phyloP scores from a whole-genome alignment of 192 early-diverging fungal species.

The Dissophora globulifera region DNA sequence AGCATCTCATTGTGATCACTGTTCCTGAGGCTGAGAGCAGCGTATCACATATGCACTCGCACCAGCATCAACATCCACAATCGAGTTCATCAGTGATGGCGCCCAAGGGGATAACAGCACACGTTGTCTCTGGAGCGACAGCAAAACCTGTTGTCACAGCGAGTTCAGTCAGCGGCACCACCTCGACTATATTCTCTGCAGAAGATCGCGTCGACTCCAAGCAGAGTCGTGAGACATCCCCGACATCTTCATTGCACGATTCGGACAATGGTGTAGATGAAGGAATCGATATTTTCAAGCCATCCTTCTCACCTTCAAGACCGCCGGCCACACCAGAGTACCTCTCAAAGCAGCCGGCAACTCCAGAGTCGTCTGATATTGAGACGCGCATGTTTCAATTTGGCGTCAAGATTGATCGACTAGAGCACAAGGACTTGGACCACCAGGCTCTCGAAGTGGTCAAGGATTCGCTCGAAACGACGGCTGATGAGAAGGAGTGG shows the following conservation, averaged over 20 bases:
- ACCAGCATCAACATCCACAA: background rate
- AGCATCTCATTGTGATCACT: slow-evolving; percentile 41
- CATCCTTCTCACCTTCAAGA: slow-evolving; percentile 1
- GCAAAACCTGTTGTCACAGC: slow-evolving; percentile 42
- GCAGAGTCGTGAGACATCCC: background rate
- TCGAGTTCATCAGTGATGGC: no score
- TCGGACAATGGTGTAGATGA: background rate
- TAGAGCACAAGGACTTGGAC: slow-evolving; percentile 40
- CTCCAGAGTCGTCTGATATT: background rate
- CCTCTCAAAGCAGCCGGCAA: background rate
- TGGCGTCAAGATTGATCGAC: slow-evolving; percentile 41
- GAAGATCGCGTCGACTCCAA: slow-evolving; percentile 5
- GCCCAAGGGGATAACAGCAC: slow-evolving; percentile 5
- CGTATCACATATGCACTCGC: slow-evolving; percentile 13
- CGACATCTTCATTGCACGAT: slow-evolving; percentile 5
- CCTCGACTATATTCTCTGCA: slow-evolving; percentile 19
- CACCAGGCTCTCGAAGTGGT: slow-evolving; percentile 5
- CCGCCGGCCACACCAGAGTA: background rate
- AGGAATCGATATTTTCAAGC: background rate
- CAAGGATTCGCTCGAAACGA: background rate
- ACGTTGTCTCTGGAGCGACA: slow-evolving; percentile 17
- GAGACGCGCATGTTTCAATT: slow-evolving; percentile 51
- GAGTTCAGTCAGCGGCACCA: slow-evolving; percentile 12
- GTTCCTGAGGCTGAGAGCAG: slow-evolving; percentile 46
- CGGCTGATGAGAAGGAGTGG: slow-evolving; percentile 28